Evolutionary conservation across 2,329 filamentous ascomycete genomes (phyloP).

Genomic region (Fusarium begoniae): DNA sequence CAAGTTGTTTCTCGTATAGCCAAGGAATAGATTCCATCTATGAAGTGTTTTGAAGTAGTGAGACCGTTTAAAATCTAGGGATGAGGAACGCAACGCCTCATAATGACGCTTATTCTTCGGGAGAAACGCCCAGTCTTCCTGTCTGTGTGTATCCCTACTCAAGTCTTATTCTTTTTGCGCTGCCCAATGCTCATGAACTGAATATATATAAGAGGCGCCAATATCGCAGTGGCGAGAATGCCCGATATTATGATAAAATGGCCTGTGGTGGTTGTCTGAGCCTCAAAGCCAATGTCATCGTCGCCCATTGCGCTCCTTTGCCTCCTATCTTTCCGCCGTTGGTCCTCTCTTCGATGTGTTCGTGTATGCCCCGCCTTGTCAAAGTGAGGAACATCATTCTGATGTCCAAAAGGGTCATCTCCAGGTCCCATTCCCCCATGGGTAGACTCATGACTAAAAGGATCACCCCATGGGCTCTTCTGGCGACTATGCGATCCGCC

Average conservation of each 20-base stretch:
- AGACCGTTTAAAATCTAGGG: neutral
- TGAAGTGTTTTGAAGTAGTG: neutral
- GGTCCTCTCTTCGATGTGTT: constrained; percentile 74
- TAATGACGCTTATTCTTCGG: neutral
- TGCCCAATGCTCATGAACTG: constrained; percentile 49
- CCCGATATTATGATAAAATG: constrained; percentile 62
- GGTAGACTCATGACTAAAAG: constrained; percentile 22
- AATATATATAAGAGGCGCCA: constrained; percentile 55
- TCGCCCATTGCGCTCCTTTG: constrained; percentile 52
- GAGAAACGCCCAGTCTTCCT: neutral
- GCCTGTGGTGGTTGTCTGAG: constrained; percentile 54
- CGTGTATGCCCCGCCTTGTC: constrained; percentile 76
- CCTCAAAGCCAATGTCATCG: constrained; percentile 50
- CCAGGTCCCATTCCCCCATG: constrained; percentile 68
- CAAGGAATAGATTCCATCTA: neutral
- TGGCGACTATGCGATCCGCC: constrained; percentile 13
- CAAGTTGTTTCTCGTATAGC: neutral
- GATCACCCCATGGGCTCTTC: constrained; percentile 38
- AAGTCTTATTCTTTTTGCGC: constrained; percentile 39
- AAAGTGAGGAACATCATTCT: constrained; percentile 77
- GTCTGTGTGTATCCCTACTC: neutral
- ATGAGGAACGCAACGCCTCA: neutral
- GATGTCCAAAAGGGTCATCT: constrained; percentile 56
- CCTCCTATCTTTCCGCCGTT: constrained; percentile 50
- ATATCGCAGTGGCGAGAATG: constrained; percentile 57